Evolutionary conservation across 495 filamentous ascomycete genomes (phyloP).

Genomic region (Hypoxylon fuscum): DNA sequence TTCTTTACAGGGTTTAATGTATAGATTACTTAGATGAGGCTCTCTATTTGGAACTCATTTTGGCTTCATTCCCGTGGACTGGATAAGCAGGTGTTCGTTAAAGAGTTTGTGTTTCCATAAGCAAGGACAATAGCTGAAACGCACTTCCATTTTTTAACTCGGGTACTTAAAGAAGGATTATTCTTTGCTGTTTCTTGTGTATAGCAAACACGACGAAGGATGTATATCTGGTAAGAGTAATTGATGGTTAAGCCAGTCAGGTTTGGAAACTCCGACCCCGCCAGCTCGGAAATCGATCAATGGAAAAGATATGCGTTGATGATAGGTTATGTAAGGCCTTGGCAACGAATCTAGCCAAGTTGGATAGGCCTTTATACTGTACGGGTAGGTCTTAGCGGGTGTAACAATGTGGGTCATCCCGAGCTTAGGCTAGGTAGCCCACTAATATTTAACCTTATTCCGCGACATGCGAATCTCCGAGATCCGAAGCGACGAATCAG

Average conservation of each 20-base stretch:
- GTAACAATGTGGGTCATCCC: too few relatives aligned
- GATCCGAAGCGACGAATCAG: conserved; percentile 24
- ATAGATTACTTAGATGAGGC: background rate
- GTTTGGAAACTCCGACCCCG: conserved; percentile 25
- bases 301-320: background rate
- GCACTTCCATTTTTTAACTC: background rate
- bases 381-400: background rate
- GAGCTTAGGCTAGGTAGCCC: too few relatives aligned
- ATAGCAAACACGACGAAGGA: background rate
- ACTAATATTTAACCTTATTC: conserved; percentile 22
- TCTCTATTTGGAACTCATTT: background rate
- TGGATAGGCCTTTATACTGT: too few relatives aligned
- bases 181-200: background rate
- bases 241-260: background rate
- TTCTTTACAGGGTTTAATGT: background rate
- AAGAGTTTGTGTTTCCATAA: background rate
- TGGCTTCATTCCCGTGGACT: background rate
- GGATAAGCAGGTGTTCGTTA: background rate
- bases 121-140: background rate
- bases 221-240: conserved; percentile 13
- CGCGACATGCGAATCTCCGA: conserved; percentile 31
- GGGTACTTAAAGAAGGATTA: background rate
- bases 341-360: background rate
- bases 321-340: conserved; percentile 11
- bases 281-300: conserved; percentile 26